Conservation (phyloP, 192 early-diverging fungal species). For the Coemansia sp. region DNA sequence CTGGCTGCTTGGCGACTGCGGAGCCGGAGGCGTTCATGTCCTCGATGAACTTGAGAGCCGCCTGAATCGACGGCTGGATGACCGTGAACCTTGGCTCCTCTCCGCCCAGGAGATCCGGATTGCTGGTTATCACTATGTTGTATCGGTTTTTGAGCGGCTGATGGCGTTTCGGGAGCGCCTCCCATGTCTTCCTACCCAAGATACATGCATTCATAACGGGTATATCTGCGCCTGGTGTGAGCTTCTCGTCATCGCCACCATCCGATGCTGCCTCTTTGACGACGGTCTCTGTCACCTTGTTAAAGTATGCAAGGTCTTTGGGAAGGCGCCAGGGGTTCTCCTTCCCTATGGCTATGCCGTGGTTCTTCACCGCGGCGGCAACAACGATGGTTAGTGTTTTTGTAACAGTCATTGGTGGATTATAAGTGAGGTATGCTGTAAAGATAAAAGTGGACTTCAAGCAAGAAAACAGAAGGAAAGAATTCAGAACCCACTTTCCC, state of each 20-base stretch:
- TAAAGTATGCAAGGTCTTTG: conserved; percentile 85
- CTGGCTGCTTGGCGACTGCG: not conserved
- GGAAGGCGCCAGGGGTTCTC: conserved; percentile 84
- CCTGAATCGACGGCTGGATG: conserved; percentile 24
- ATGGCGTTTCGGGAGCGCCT: conserved; percentile 70
- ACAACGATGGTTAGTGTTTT: conserved; percentile 65
- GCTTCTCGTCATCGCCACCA: not conserved
- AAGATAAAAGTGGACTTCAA: not conserved
- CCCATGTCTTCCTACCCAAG: conserved; percentile 96
- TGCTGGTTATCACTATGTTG: conserved; percentile 84
- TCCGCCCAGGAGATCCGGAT: conserved; percentile 54
- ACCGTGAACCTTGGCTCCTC: conserved; percentile 5
- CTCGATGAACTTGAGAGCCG: conserved; percentile 55
- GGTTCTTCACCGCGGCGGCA: conserved; percentile 65
- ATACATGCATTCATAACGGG: conserved; percentile 74
- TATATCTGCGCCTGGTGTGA: not conserved
- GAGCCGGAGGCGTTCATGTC: conserved; percentile 13
- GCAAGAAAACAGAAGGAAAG: not conserved
- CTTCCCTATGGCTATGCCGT: conserved; percentile 75
- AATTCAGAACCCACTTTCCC: too few relatives aligned
- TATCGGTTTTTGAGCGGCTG: conserved; percentile 60
- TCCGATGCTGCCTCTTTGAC: not conserved
- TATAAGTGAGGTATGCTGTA: not conserved
- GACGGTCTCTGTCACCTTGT: conserved; percentile 56
- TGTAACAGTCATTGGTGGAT: not conserved